Conservation (phyloP, 108 stramenopile genomes). For the Stephanodiscus triporus region DNA sequence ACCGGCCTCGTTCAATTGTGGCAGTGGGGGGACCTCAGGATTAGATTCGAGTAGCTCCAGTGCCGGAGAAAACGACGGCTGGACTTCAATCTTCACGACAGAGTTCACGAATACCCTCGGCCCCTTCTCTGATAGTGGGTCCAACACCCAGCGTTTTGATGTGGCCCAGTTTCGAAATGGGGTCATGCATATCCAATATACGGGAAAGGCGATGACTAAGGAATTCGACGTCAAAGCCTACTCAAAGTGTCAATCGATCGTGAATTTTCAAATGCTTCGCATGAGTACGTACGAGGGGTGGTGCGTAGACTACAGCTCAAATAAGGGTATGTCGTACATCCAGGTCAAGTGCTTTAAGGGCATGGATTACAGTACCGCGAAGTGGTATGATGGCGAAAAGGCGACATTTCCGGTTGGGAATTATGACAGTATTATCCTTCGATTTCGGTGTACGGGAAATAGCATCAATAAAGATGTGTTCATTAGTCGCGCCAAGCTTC, state of each 20-base stretch:
- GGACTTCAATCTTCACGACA: constrained; percentile 7
- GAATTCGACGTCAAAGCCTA: neutral
- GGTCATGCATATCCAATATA: constrained; percentile 13
- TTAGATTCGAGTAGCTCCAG: neutral
- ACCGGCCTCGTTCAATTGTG: constrained; percentile 21
- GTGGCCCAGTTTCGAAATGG: neutral
- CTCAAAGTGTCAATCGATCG: neutral
- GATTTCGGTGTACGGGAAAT: constrained; percentile 1
- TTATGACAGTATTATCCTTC: neutral
- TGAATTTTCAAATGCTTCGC: constrained; percentile 6
- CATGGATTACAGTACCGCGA: neutral
- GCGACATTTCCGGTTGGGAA: neutral
- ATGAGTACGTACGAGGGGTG: neutral
- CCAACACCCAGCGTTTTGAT: neutral
- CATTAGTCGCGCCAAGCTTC: constrained; percentile 4
- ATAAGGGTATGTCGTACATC: neutral
- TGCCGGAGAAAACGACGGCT: neutral
- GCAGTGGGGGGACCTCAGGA: neutral
- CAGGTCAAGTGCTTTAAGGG: neutral
- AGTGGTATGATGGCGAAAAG: neutral
- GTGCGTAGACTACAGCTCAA: constrained; percentile 8
- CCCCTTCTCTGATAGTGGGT: constrained; percentile 3
- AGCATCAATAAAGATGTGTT: neutral
- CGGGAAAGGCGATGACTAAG: neutral
- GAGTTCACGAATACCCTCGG: constrained; percentile 1